Evolutionary conservation across 169 alveolate genomes (phyloP).

Genomic region (Gregarina niphandrodes): DNA sequence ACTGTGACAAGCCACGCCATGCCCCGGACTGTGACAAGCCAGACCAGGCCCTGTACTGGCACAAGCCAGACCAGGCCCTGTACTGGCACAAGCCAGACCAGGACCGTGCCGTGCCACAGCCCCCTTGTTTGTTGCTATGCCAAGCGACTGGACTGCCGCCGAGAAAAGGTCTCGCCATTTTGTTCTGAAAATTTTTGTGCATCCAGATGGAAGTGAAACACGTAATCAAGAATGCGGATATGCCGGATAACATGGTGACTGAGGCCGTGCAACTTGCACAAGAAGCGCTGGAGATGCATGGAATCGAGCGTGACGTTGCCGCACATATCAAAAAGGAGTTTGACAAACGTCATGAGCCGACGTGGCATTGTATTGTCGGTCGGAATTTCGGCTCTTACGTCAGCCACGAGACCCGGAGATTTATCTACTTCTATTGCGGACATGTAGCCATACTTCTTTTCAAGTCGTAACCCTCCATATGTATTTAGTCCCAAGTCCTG

Average conservation of each 20-base stretch:
- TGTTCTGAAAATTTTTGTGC: no score
- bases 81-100: no score
- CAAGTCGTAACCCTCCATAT: no score
- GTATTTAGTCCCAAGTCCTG: no score
- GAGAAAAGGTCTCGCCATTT: no score
- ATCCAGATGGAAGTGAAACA: background rate
- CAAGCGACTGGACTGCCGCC: no score
- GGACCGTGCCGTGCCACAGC: no score
- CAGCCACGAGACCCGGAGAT: slow-evolving; percentile 83
- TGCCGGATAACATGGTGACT: slow-evolving; percentile 79
- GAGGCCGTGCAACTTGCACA: slow-evolving; percentile 80
- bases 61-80: no score
- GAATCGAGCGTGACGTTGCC: slow-evolving; percentile 70
- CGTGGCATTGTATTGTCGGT: slow-evolving; percentile 93
- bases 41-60: no score
- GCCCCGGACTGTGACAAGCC: no score
- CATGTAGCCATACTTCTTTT: slow-evolving; percentile 79
- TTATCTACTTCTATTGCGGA: slow-evolving; percentile 89
- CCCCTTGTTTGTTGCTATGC: no score
- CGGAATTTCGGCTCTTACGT: slow-evolving; percentile 84
- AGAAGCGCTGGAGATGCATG: slow-evolving; percentile 71
- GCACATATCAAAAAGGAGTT: slow-evolving; percentile 86
- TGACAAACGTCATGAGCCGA: slow-evolving; percentile 71
- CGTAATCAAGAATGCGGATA: slow-evolving; percentile 70
- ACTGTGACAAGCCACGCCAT: no score